A percentile compares a stretch with the other conserved stretches of the same genome.
These are phyloP conservation scores for Pyricularia grisea DNA, from an alignment of 2,329 filamentous ascomycete genomes.

Conservation along the genomic window DNA sequence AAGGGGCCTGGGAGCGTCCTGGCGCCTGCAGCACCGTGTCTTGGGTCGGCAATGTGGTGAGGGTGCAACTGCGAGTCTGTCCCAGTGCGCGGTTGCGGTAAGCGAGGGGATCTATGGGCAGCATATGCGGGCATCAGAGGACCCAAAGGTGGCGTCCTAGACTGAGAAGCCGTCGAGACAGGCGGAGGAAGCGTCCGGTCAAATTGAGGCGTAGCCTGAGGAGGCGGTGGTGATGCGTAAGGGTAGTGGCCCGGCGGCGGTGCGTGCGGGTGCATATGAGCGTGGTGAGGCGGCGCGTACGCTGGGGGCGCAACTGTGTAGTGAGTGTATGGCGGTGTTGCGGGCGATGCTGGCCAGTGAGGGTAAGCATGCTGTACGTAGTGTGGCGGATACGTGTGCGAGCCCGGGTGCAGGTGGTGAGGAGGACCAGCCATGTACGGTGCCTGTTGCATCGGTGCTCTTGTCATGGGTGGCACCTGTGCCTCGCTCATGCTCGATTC, in stretches of 20 bases:
- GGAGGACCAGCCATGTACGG: conserved; percentile 23
- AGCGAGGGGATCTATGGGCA: conserved; percentile 2
- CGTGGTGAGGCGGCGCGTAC: conserved; percentile 10
- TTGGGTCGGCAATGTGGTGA: conserved; percentile 20
- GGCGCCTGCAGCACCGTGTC: conserved; percentile 20
- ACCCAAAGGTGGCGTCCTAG: conserved; percentile 11
- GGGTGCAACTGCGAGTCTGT: neutral
- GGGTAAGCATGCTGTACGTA: conserved; percentile 2
- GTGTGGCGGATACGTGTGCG: conserved; percentile 2
- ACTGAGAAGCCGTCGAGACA: conserved; percentile 4
- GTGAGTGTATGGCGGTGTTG: conserved; percentile 8
- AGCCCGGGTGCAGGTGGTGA: conserved; percentile 9
- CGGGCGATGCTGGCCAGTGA: conserved; percentile 2
- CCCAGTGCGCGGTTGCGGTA: conserved; percentile 1
- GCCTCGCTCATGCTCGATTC: conserved; percentile 88
- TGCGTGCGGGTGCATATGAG: conserved; percentile 7
- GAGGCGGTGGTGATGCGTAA: conserved; percentile 16
- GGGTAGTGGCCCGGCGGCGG: conserved; percentile 7
- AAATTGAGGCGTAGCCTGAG: neutral
- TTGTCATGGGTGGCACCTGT: conserved; percentile 70
- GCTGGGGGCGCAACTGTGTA: conserved; percentile 1
- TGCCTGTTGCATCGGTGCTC: conserved; percentile 55
- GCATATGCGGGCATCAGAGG: conserved; percentile 19
- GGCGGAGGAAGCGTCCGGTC: conserved; percentile 25
- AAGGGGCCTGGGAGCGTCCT: conserved; percentile 33